phyloP scores from a whole-genome alignment of 176 grass and related monocot species.

The Oryza australiensis region DNA sequence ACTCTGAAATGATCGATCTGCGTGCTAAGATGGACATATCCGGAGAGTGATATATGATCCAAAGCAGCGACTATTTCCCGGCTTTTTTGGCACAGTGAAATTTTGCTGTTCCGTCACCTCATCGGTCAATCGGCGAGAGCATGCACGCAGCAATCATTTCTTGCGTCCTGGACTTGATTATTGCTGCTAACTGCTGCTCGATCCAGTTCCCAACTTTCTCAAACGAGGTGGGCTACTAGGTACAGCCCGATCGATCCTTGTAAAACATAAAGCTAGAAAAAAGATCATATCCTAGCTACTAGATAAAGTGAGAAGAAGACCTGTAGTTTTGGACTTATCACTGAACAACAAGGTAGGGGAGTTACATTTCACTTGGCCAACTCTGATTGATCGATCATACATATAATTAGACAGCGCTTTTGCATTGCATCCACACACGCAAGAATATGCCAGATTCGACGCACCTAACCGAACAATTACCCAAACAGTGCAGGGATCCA shows the following conservation, averaged over 20 bases:
- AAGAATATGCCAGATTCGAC: background rate
- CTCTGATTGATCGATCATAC: background rate
- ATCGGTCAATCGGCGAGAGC: constrained; percentile 1
- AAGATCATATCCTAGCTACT: background rate
- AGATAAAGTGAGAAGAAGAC: background rate
- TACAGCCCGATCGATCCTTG: background rate
- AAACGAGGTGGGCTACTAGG: background rate
- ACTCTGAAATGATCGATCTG: background rate
- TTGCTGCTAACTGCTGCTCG: background rate
- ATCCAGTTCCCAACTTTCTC: background rate
- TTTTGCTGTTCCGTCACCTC: constrained; percentile 36
- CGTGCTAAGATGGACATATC: constrained; percentile 24
- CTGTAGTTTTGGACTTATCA: background rate
- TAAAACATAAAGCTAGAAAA: background rate
- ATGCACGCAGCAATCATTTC: constrained; percentile 12
- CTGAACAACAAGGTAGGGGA: background rate
- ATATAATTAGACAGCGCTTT: background rate
- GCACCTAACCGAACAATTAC: background rate
- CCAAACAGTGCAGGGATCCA: background rate
- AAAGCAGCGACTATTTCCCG: constrained; percentile 18
- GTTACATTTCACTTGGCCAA: background rate
- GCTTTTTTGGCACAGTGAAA: background rate
- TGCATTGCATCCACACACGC: background rate
- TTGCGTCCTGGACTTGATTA: constrained; percentile 25
- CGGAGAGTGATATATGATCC: background rate